Percentiles rank a stretch among this genome's conserved stretches.
Conservation (phyloP, 768 basidiomycete genomes). For the Trametes cubensis region DNA sequence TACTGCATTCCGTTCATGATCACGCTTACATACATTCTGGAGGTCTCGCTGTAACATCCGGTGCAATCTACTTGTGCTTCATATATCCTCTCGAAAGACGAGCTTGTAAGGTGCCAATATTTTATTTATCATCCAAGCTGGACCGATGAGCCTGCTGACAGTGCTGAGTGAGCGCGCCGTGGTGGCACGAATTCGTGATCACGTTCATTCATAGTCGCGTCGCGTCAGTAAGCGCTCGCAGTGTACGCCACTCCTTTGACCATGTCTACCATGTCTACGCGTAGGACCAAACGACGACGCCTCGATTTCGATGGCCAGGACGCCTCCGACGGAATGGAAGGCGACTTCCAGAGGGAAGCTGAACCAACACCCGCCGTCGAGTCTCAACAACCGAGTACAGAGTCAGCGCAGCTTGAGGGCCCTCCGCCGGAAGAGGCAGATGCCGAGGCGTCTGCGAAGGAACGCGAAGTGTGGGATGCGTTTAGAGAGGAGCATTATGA, state of each 20-base stretch:
- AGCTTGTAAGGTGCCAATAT: too few species aligned
- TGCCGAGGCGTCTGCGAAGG: constrained; percentile 40
- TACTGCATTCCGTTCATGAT: too few species aligned
- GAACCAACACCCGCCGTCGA: not conserved
- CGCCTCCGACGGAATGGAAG: not conserved
- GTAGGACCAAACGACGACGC: constrained; percentile 19
- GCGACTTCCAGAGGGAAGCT: not conserved
- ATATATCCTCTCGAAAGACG: not conserved
- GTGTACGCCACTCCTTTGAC: not conserved
- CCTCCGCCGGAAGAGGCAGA: constrained; percentile 35
- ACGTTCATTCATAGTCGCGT: not conserved
- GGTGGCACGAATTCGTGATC: too few species aligned
- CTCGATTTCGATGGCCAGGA: not conserved
- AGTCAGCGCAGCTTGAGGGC: constrained; percentile 2
- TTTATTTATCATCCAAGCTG: too few species aligned
- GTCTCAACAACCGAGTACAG: not conserved
- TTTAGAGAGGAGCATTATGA: constrained; percentile 82
- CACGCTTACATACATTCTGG: too few species aligned
- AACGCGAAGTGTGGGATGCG: constrained; percentile 70
- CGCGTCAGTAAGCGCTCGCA: not conserved
- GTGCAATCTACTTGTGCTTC: not conserved
- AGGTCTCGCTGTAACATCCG: too few species aligned
- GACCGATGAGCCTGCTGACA: too few species aligned
- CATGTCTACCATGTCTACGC: constrained; percentile 15
- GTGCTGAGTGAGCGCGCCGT: too few species aligned